Base-by-base conservation (phyloP, 2,329 filamentous ascomycete genomes). In the Xylaria multiplex region DNA sequence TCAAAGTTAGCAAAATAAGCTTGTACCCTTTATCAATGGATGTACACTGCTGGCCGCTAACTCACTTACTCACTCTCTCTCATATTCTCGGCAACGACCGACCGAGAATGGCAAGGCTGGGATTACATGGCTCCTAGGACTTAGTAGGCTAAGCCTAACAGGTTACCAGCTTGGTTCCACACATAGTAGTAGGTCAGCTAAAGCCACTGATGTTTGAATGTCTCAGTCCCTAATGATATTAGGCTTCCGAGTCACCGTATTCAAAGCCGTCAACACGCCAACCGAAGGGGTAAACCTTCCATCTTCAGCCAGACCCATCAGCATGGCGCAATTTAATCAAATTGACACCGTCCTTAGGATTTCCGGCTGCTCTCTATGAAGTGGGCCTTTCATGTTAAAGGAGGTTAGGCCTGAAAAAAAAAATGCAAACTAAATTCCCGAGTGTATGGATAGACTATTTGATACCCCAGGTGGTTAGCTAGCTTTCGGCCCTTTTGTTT, bases 141-240 rank as follows among this genome's bases (percentile, higher is more conserved):
- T 64, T 70, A 57, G 70, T 71, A 71, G 70, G 70, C 62, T 54
- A 68, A 58, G 54, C 56, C 64, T 46, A 40, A 32, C 55, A 14
- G 56, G 67, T 62, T 72, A 58, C 65, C 62, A 67, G 71, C 70
- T 67, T 68, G 59, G 66, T 70, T 70, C 67, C 70, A 70, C 69
- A 72, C 74, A 74, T 76, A 76, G 65, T 54, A 69, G 66, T 56
- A 69, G 70, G 72, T 72, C 68, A 67, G 70, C 69, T 59, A 70
- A 54, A 76, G 74, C 73, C 74, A 76, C 69, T 57, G 69, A 69
- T 74, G 67, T 70, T 65, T 16, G 35, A 52, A 65, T 75, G 73
- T 75, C 70, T 75, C 68, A 73, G 64, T 49, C 54, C 66, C 57
- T 27, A 50, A 59, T 30, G 43, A 56, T 62, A 61, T 48, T 57